Evolutionary conservation across 495 filamentous ascomycete genomes (phyloP).

Genomic region (Tuber borchii): DNA sequence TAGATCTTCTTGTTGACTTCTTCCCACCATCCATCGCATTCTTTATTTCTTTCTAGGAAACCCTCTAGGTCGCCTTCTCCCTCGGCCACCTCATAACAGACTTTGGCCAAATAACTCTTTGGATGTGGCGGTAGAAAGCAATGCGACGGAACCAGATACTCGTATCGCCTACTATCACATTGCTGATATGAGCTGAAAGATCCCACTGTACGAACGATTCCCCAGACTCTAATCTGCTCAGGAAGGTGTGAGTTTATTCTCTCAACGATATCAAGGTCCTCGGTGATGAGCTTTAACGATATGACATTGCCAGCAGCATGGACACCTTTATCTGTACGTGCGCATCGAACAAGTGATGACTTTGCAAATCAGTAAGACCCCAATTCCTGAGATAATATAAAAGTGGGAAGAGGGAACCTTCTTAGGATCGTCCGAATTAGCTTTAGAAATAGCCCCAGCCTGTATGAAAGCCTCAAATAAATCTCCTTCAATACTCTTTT

Average conservation of each 20-base stretch:
- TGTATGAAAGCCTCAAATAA: constrained; percentile 83
- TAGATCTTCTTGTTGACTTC: constrained; percentile 68
- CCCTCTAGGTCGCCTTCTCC: constrained; percentile 62
- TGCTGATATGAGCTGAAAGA: constrained; percentile 86
- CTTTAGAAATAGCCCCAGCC: constrained; percentile 88
- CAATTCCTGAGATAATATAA: not conserved
- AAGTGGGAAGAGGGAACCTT: constrained; percentile 48
- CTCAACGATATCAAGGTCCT: constrained; percentile 75
- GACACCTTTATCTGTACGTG: constrained; percentile 93
- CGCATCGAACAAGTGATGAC: constrained; percentile 86
- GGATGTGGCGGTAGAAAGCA: constrained; percentile 88
- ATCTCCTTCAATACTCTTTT: constrained; percentile 96
- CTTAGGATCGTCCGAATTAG: constrained; percentile 91
- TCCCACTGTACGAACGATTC: constrained; percentile 72
- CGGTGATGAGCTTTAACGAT: constrained; percentile 89
- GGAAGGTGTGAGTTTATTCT: constrained; percentile 84
- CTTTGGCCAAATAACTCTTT: constrained; percentile 71
- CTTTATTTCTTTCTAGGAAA: constrained; percentile 62
- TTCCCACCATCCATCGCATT: constrained; percentile 73
- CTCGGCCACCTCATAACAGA: constrained; percentile 64
- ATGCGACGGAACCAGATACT: constrained; percentile 89
- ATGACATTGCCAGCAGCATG: constrained; percentile 96
- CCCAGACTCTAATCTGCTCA: constrained; percentile 89
- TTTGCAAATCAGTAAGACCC: constrained; percentile 4
- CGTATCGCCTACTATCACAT: constrained; percentile 90